Base-by-base conservation (phyloP, 139 green algal species). In the Picochlorum sp. region DNA sequence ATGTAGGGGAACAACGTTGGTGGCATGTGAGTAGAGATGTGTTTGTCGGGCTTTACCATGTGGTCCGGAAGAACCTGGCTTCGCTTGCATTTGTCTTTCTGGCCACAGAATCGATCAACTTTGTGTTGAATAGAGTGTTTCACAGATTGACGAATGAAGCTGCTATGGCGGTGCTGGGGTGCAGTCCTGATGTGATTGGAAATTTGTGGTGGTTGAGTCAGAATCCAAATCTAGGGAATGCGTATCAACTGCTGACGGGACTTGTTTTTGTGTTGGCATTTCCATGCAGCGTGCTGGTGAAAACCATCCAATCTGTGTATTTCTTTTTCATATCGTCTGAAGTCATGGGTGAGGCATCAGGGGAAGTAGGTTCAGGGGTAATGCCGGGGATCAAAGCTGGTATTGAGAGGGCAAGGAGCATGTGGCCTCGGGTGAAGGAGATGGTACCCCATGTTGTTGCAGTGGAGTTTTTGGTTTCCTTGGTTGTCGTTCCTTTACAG, bases 381-480 rank as follows among this genome's bases (percentile, higher is more conserved):
- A 41, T 41, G 8, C 8, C 34, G 34, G 34, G 34, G 34, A 41
- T 41, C 34, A 41, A 41, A 41, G 34, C 8, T 14, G 34, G 34
- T 9, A 41, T 41, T 41, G 34, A 41, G 34, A 41, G 34, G 34
- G 8, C 34, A 41, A 41, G 34, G 8, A 11, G 34, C 34, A 41
- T 41, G 34, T 41, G 34, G 34, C 34, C 34, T 41, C 7, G 34
- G 34, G 34, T 41, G 1, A 41, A 41, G 34, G 34, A 41, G 34
- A 9, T 41, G 34, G 7, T 41, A 11, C 34, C 34, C 7, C 34
- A 41, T 3, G 47, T 73, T 9, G 60, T 63, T 41, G 0, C 62
- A 2, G 72, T 83, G 5, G 76, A 83, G 50, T 61, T 75, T 10
- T 30, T 80, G 41, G 68, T 83, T n/a, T 67, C 72, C 1, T 41